phyloP scores from a whole-genome alignment of 495 filamentous ascomycete genomes.

The Aspergillus affinis region DNA sequence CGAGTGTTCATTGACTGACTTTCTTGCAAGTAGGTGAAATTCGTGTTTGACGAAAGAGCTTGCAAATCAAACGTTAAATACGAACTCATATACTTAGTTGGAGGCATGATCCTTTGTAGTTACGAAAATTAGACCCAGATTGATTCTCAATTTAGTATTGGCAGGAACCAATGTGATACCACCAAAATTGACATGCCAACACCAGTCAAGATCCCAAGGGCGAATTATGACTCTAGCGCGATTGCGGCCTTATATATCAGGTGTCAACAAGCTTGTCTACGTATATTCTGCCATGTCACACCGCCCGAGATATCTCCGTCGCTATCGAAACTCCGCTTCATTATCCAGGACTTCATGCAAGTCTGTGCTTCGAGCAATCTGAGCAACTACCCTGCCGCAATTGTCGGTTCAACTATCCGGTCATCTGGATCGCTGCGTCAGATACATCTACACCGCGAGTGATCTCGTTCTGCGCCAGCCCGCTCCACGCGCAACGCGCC shows the following conservation, averaged over 20 bases:
- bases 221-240: background rate
- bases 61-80: too few relatives aligned
- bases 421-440: background rate
- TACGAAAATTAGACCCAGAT: too few relatives aligned
- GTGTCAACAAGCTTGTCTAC: background rate
- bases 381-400: background rate
- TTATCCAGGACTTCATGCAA: conserved; percentile 6
- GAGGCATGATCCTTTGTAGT: too few relatives aligned
- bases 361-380: conserved; percentile 2
- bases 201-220: too few relatives aligned
- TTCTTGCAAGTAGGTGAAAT: too few relatives aligned
- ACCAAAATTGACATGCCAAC: background rate
- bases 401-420: background rate
- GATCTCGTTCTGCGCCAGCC: background rate
- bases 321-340: conserved; percentile 15
- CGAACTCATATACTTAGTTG: too few relatives aligned
- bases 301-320: conserved; percentile 10
- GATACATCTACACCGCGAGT: background rate
- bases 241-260: background rate
- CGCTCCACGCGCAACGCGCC: conserved; percentile 14
- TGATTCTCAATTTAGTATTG: too few relatives aligned
- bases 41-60: too few relatives aligned
- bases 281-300: conserved; percentile 2
- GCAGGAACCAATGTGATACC: too few relatives aligned
- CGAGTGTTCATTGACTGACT: too few relatives aligned